Base-by-base conservation (phyloP, 1,284 basidiomycete genomes). In the Ceratobasidium sp. region DNA sequence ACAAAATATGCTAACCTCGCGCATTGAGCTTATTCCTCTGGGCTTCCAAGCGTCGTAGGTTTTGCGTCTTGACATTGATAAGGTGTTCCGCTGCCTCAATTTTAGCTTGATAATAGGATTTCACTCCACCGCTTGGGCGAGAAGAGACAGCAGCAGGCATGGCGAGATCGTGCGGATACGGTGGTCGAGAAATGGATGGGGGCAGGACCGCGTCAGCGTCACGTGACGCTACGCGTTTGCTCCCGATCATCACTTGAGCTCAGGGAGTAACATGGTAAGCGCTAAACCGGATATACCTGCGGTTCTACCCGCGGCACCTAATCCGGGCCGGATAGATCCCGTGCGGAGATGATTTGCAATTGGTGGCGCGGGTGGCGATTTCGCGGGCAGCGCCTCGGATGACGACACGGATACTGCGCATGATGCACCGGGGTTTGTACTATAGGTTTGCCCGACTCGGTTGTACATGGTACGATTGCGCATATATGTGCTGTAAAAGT, bases 1-100 rank as follows among this genome's bases (percentile, higher is more conserved):
- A 29, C 2, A 53, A 29, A 54, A 15, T 38, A 22, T 22, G 78
- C 84, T 73, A 73, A 92, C 95, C 95, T 83, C 95, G 84, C 20
- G 95, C 94, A 79, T 99, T 98, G 73, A 99, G 82, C 6, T 96
- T 92, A 85, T 98, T 98, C 72, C 96, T 85, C 80, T 98, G 96
- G 4, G 96, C 96, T 81, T 98, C 96, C 74, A 99, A 82, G 73
- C 96, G 92, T 54, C 96, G 85, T 68, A 99, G 80, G 80, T 98
- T 98, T 82, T 98, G 96, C 0, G 96, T 98, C 81, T 96, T 96
- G 80, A 94, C 89, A 79, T 96, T 97, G 75, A 98, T 98, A 53
- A 91, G 84, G 53, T 97, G 84, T 77, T 98, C 95, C 8, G 94
- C 90, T 12, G 91, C 84, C 77, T 98, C 94, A 54, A 98, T 98